Evolutionary conservation across 768 basidiomycete genomes (phyloP), one percentile per base, ranked within the genome.

Genomic region (Tephrocybe sp.): DNA sequence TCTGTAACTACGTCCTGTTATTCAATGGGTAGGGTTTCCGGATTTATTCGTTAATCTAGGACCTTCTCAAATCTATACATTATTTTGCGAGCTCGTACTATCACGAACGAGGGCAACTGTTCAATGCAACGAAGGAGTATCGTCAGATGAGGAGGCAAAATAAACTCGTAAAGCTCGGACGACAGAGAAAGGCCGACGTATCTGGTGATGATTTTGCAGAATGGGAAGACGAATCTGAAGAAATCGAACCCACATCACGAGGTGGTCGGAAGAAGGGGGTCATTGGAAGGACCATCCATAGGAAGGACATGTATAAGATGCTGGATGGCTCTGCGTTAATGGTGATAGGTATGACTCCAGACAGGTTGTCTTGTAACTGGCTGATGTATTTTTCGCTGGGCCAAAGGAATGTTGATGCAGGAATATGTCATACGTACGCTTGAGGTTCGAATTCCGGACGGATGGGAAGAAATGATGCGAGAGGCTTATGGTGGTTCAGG

Each of bases 281-380:
- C 33, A 12, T 4, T 36, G 15, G 15, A 53, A 58, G 48, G 55
- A 63, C 55, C 26, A 53, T 36, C 28, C 43, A 70, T 18, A 62
- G 67, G 32, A 68, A 73, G 54, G 85, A 88, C 58, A 90, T 90
- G 88, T 90, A 90, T 63, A 86, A 78, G 58, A 74, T 78, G 2
- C 72, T 89, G 54, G 84, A 88, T 57, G 89, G 88, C 5, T 83
- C 84, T 6, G 85, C 87, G 3, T 75, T 90, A 39, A 73, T 90
- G 66, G 86, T 80, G 3, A 73, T 90, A 54, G 86, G 88, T 88
- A 28, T 20, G 75, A 4, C n/a, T 30, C 14, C 18, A 33, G 25
- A 32, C 25, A 14, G 17, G 30, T 30, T 68, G 18, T 17, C 41
- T 21, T 21, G 1, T n/a, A 33, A 17, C 23, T 4, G 26, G 30